These are phyloP conservation scores for Beauveria bassiana DNA, from an alignment of 2,329 filamentous ascomycete species.

Conservation along the genomic window DNA sequence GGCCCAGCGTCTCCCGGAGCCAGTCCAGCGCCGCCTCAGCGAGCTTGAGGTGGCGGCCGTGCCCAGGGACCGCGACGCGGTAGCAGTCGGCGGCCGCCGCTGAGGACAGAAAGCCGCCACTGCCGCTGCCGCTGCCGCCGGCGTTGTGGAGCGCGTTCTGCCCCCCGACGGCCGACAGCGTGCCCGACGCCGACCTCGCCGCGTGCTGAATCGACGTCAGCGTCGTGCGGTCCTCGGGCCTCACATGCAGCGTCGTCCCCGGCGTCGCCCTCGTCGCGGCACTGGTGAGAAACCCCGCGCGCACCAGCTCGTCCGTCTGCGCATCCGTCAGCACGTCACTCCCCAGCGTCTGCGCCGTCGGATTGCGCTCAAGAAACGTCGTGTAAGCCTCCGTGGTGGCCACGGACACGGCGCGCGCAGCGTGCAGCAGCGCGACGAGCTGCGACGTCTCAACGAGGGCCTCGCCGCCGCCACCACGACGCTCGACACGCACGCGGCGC, in stretches of 20 bases:
- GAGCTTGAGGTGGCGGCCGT: constrained; percentile 60
- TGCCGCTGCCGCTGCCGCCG: constrained; percentile 44
- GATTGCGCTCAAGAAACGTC: constrained; percentile 41
- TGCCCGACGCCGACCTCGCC: constrained; percentile 59
- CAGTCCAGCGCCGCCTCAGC: constrained; percentile 54
- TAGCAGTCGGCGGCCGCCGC: constrained; percentile 24
- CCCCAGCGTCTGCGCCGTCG: constrained; percentile 30
- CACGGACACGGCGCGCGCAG: constrained; percentile 27
- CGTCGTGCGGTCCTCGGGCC: constrained; percentile 47
- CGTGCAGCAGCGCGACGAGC: constrained; percentile 41
- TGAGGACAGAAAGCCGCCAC: neutral
- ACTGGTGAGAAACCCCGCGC: constrained; percentile 59
- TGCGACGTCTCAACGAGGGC: constrained; percentile 52
- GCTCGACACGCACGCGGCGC: constrained; percentile 55
- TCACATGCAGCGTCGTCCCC: constrained; percentile 33
- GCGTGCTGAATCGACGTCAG: constrained; percentile 55
- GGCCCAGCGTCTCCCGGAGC: constrained; percentile 49
- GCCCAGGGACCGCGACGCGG: constrained; percentile 57
- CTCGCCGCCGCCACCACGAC: constrained; percentile 54
- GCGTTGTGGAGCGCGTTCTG: constrained; percentile 55
- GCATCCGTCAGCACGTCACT: constrained; percentile 28
- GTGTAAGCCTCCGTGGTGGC: constrained; percentile 44
- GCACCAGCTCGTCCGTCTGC: constrained; percentile 52
- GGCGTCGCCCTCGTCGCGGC: constrained; percentile 21
- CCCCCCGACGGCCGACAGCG: constrained; percentile 61